Evolutionary conservation across 1,284 basidiomycete species (phyloP), one percentile per base, ranked within the genome.

Genomic region (Heterobasidion occidentale): DNA sequence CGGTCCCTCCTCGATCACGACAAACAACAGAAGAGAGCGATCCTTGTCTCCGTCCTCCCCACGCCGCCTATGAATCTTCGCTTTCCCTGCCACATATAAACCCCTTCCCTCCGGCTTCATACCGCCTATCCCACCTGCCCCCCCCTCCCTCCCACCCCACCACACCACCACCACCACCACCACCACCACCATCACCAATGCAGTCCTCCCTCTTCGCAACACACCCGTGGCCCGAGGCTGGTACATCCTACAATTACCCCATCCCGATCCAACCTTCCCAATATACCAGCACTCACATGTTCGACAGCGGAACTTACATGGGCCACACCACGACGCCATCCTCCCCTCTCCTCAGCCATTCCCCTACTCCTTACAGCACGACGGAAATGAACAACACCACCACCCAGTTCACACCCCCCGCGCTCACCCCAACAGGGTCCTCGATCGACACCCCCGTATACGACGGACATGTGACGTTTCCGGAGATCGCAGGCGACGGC

Each of bases 361-460:
- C 45, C 27, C 33, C 45, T 45, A 27, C 35, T 5, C 34, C 20
- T 36, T 14, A 20, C 45, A 19, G 27, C 5, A 35, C 46, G n/a
- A 20, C 35, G 1, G 42, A 36, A 9, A 42, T 46, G 35, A 46
- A 38, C 35, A 38, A 34, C 17, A 48, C 33, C 36, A 27, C 33
- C 19, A 52, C 33, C 7, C 12, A 15, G 48, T 36, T 33, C 35
- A 33, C 36, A 34, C 50, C 53, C 48, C 34, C 53, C 2, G 7
- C 53, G 7, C 50, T 53, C 11, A 57, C 58, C 2, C 56, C 58
- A 15, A 53, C 56, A 1, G 44, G 45, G 8, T 56, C 56, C n/a
- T 58, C 59, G 17, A 48, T 60, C 27, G 53, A 55, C 55, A 60
- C 59, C 35, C 59, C 59, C 54, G 52, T 60, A 33, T 44, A 56